These are phyloP conservation scores for Candida sanyaensis DNA, from an alignment of 1,139 yeast species.

Conservation along the genomic window DNA sequence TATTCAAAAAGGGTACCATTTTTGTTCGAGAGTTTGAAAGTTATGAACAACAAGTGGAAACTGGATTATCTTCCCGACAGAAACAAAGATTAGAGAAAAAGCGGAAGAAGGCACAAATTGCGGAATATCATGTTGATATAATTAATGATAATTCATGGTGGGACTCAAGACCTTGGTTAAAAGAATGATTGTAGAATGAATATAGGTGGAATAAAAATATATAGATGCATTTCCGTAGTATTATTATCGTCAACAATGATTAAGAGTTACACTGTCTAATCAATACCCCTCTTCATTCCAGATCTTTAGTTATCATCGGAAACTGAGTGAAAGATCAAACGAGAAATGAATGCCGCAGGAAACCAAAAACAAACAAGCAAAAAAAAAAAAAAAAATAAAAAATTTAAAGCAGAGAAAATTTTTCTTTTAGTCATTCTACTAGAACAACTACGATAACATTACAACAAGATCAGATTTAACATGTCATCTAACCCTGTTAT, in stretches of 20 bases:
- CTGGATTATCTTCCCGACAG: constrained; percentile 44
- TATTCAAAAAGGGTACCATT: constrained; percentile 84
- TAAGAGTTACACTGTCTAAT: too few species aligned
- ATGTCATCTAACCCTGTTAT: constrained; percentile 2
- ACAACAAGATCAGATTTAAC: not conserved
- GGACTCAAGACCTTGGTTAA: constrained; percentile 44
- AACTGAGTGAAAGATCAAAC: too few species aligned
- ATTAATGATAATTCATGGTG: constrained; percentile 59
- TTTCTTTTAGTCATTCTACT: not conserved
- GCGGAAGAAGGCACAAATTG: constrained; percentile 50
- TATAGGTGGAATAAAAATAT: too few species aligned
- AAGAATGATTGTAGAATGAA: not conserved
- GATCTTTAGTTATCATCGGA: too few species aligned
- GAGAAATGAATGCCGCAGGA: too few species aligned
- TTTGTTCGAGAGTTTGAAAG: constrained; percentile 53
- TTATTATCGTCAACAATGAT: too few species aligned
- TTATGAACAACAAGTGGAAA: constrained; percentile 16
- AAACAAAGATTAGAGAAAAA: constrained; percentile 49
- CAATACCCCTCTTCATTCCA: too few species aligned
- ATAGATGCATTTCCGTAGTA: too few species aligned
- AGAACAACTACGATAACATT: too few species aligned
- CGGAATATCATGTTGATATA: constrained; percentile 54
- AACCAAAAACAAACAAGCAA: too few species aligned
- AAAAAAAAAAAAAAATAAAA: not conserved
- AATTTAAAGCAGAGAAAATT: too few species aligned